phyloP scores from a whole-genome alignment of 75 land plant species.

The Chamaecyparis obtusa region DNA sequence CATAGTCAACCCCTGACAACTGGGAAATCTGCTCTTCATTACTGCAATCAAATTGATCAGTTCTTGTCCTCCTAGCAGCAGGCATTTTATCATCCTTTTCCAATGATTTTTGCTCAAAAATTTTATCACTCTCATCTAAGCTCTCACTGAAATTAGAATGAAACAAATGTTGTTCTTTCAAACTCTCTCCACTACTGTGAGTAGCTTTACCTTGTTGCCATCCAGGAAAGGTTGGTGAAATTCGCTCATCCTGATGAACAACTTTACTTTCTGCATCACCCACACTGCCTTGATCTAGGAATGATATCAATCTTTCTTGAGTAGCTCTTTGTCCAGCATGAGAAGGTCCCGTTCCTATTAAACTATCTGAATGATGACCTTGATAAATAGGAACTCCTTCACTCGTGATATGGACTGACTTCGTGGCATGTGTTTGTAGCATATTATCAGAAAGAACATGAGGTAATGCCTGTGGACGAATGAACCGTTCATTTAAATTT shows the following conservation, averaged over 20 bases:
- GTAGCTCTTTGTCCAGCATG: conserved; percentile 14
- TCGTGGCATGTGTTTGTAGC: conserved; percentile 33
- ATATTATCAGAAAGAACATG: conserved; percentile 38
- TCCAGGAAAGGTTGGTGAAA: conserved; percentile 1
- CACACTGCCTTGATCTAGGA: conserved; percentile 26
- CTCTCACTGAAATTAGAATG: neutral
- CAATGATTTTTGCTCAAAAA: neutral
- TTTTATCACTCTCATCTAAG: conserved; percentile 6
- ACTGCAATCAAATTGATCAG: neutral
- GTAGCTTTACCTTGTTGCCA: conserved; percentile 2
- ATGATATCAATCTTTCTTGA: conserved; percentile 21
- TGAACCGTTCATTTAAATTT: conserved; percentile 58
- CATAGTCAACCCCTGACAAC: neutral
- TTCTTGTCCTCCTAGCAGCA: neutral
- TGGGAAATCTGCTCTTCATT: neutral
- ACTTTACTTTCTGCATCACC: conserved; percentile 20
- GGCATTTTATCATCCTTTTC: conserved; percentile 7
- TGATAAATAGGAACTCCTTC: conserved; percentile 21
- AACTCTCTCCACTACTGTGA: conserved; percentile 4
- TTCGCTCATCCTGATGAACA: conserved; percentile 11
- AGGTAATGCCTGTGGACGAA: conserved; percentile 38
- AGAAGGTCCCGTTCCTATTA: conserved; percentile 11
- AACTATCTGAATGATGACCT: conserved; percentile 16
- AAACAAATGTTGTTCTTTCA: neutral
- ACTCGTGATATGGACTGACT: conserved; percentile 22